Evolutionary conservation across 129 eudicot species (phyloP), one percentile per base, ranked within the genome.

Genomic region (Saposhnikovia divaricata): DNA sequence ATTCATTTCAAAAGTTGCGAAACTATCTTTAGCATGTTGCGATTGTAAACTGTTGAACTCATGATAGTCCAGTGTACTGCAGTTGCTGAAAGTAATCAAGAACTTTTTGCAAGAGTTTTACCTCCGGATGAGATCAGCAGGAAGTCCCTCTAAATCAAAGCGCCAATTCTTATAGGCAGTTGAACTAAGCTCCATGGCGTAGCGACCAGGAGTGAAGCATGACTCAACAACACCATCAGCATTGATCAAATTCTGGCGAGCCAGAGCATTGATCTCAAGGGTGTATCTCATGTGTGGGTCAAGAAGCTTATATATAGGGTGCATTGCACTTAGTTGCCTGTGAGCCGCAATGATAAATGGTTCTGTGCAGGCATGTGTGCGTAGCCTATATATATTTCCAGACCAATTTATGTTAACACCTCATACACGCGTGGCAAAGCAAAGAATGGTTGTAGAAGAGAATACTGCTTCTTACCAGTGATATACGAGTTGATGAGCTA

Each of bases 211-310:
- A 55, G 97, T 94, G 87, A 94, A 94, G 87, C 93, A 87, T 45
- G 83, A 39, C 82, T n/a, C n/a, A n/a, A 91, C 87, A 3, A 94
- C 96, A 4, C 98, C 98, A 82, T 90, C 98, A 2, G 89, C 96
- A 31, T 83, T 88, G 48, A 94, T 90, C 87, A 94, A 80, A 80
- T 78, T 85, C 75, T 94, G 97, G 37, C 96, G 91, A 79, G 98
- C 97, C 79, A 92, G 81, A 6, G 84, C 91, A 69, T 94, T 94
- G 79, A 94, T 92, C 86, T 90, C 96, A 19, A 94, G 57, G 1
- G 98, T 94, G 72, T 94, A 94, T 72, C 98, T 89, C 98, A 92
- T 94, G 86, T 94, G 97, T 2, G 98, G 98, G 82, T 94, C n/a
- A 85, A 94, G 63, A 53, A 94, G 92, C 91, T 94, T 94, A 79